These are phyloP conservation scores for Fusarium floridanum DNA, from an alignment of 2,329 filamentous ascomycete genomes.

Conservation along the genomic window DNA sequence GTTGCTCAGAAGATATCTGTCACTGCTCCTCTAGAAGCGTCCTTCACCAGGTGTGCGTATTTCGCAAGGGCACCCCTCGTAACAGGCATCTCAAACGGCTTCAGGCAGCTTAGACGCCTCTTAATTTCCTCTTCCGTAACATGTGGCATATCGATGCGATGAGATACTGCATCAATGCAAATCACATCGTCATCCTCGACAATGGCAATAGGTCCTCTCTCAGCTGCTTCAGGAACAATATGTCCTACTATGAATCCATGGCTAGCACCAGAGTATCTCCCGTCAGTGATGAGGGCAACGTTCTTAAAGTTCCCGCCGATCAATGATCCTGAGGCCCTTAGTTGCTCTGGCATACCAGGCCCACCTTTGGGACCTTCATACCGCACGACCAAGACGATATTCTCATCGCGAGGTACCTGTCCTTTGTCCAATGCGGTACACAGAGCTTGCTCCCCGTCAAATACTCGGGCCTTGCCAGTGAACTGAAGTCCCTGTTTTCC, in stretches of 20 bases:
- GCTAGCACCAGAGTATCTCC: constrained; percentile 66
- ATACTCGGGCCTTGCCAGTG: constrained; percentile 82
- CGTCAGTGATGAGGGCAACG: constrained; percentile 88
- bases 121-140: neutral
- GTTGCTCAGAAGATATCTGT: neutral
- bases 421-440: constrained; percentile 80
- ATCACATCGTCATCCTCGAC: constrained; percentile 83
- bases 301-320: constrained; percentile 91
- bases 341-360: constrained; percentile 94
- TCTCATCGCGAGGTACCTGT: constrained; percentile 63
- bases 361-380: constrained; percentile 94
- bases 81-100: neutral
- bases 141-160: neutral
- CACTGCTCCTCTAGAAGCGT: neutral
- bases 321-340: constrained; percentile 86
- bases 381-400: constrained; percentile 87
- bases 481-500: constrained; percentile 90
- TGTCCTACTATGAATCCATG: constrained; percentile 95
- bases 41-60: neutral
- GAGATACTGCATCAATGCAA: constrained; percentile 77
- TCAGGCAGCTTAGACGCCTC: neutral
- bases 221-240: constrained; percentile 88
- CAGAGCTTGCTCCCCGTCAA: constrained; percentile 85
- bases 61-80: neutral
- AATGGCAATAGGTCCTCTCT: constrained; percentile 86